These are phyloP conservation scores for Thalassiosira profunda DNA, from an alignment of 108 stramenopile genomes.

Conservation along the genomic window DNA sequence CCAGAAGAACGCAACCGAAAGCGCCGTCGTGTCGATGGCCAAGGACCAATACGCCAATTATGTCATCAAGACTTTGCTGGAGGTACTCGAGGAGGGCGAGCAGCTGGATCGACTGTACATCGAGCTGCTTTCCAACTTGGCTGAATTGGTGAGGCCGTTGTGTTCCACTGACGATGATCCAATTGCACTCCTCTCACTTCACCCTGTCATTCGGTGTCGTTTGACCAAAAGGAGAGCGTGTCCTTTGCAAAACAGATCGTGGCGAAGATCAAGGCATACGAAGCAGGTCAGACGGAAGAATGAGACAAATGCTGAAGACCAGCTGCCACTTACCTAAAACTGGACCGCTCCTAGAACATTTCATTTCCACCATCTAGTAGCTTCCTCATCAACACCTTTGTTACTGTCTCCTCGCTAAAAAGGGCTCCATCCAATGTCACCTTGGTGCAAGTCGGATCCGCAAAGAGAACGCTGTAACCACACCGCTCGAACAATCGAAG, in stretches of 20 bases:
- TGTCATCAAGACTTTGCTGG: constrained; percentile 82
- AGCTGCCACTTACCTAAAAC: neutral
- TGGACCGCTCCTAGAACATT: neutral
- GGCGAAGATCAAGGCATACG: too few species aligned
- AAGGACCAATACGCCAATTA: constrained; percentile 97
- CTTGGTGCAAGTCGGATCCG: constrained; percentile 30
- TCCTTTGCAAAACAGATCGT: too few species aligned
- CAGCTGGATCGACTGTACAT: constrained; percentile 58
- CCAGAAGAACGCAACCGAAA: constrained; percentile 42
- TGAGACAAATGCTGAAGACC: too few species aligned
- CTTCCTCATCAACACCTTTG: constrained; percentile 43
- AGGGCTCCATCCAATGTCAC: constrained; percentile 9
- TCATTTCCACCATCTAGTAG: constrained; percentile 8
- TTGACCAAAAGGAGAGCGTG: too few species aligned
- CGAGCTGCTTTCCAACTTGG: constrained; percentile 59
- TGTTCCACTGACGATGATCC: too few species aligned
- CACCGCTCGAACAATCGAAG: constrained; percentile 19
- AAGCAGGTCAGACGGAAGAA: too few species aligned
- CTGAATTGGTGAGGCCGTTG: constrained; percentile 79
- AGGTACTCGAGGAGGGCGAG: constrained; percentile 65
- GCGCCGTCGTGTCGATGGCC: constrained; percentile 87
- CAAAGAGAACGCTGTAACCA: constrained; percentile 22
- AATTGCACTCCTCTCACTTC: too few species aligned
- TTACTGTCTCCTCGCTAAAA: constrained; percentile 18
- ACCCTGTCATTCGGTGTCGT: too few species aligned